A percentile compares a stretch with the other conserved stretches of the same genome.
Evolutionary conservation across 163 green algal species (phyloP).

Genomic region (Scenedesmus sp.): DNA sequence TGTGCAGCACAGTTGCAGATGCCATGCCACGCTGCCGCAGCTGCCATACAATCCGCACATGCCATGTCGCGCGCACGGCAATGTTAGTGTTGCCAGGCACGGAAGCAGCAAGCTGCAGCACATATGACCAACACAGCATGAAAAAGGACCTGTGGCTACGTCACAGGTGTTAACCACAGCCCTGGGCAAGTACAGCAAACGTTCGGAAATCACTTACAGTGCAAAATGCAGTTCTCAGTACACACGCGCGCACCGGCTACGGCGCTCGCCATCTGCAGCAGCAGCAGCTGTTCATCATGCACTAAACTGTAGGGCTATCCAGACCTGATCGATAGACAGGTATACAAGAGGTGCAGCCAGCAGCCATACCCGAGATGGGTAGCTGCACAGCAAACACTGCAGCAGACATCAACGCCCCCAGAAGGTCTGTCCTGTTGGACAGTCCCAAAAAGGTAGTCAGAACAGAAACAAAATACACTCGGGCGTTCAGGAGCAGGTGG

Average conservation of each 20-base stretch:
- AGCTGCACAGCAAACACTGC: no score
- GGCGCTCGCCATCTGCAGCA: neutral
- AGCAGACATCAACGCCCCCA: neutral
- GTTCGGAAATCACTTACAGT: neutral
- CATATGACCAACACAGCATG: neutral
- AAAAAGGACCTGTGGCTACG: neutral
- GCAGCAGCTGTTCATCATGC: neutral
- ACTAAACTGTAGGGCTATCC: neutral
- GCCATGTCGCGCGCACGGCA: no score
- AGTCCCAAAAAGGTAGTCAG: neutral
- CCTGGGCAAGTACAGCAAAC: neutral
- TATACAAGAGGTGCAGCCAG: neutral
- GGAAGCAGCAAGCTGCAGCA: neutral
- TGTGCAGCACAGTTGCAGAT: no score
- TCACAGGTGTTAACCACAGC: no score
- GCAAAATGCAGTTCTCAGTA: neutral
- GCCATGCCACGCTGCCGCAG: no score
- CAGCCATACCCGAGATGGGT: neutral
- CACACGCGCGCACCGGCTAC: neutral
- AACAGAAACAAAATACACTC: neutral
- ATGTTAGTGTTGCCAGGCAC: no score
- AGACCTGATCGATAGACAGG: neutral
- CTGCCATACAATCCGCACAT: no score
- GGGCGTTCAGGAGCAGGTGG: neutral
- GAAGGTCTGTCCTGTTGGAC: neutral